Evolutionary conservation across 257 asterid genomes (phyloP).

Genomic region (Gentiana straminea): DNA sequence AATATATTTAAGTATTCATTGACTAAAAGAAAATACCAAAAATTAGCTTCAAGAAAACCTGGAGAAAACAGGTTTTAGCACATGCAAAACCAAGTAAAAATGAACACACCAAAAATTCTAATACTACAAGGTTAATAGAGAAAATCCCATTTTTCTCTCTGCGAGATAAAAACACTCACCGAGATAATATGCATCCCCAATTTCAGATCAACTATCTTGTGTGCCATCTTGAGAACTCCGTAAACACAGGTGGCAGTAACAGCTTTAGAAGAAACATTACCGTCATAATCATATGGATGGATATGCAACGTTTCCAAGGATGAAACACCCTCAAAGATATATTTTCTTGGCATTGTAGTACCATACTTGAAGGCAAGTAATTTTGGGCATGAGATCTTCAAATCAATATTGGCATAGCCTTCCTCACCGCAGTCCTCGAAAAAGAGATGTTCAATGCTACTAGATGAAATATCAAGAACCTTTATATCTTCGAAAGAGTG

Average conservation of each 20-base stretch:
- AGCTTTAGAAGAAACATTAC: not conserved
- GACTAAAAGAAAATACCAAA: no score
- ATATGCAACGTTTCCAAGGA: slow-evolving; percentile 4
- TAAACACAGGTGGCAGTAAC: not conserved
- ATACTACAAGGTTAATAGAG: no score
- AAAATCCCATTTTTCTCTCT: no score
- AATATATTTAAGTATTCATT: no score
- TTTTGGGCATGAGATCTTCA: slow-evolving; percentile 13
- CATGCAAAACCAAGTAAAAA: no score
- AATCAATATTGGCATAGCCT: not conserved
- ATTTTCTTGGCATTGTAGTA: slow-evolving; percentile 8
- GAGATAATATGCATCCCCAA: not conserved
- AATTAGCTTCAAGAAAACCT: no score
- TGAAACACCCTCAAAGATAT: slow-evolving; percentile 4
- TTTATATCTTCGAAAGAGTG: not conserved
- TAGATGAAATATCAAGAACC: slow-evolving; percentile 10
- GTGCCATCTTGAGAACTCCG: not conserved
- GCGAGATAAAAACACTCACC: not conserved
- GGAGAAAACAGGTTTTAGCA: no score
- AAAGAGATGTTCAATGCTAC: not conserved
- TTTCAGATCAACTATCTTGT: not conserved
- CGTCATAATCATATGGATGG: not conserved
- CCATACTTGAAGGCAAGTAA: slow-evolving; percentile 7
- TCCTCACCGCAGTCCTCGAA: not conserved
- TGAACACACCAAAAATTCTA: no score